These are phyloP conservation scores for Carallia pectinifolia DNA, from an alignment of 345 rosid genomes.

Conservation along the genomic window DNA sequence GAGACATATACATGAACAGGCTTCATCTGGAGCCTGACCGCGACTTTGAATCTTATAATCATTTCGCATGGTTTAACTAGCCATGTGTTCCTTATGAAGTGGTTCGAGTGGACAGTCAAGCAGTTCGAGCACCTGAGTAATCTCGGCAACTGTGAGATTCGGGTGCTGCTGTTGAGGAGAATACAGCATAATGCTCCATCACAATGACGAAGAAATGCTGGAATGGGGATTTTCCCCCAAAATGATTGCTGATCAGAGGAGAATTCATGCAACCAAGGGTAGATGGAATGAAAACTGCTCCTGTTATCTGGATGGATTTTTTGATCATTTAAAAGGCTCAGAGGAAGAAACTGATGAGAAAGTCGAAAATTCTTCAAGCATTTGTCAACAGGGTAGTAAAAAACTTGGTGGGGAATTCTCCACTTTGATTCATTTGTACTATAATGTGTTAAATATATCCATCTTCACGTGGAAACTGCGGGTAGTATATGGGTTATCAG, in stretches of 20 bases:
- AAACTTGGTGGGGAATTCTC: not conserved
- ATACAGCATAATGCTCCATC: constrained; percentile 83
- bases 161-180: constrained; percentile 85
- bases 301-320: constrained; percentile 66
- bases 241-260: constrained; percentile 89
- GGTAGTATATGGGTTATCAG: no score
- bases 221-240: constrained; percentile 80
- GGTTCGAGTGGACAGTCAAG: constrained; percentile 97
- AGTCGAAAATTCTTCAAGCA: constrained; percentile 12
- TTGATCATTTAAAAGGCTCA: constrained; percentile 44
- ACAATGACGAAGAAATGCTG: constrained; percentile 66
- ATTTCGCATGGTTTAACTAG: constrained; percentile 76
- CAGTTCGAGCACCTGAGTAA: constrained; percentile 78
- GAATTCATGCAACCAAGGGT: constrained; percentile 49
- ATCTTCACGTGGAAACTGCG: no score
- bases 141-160: constrained; percentile 65
- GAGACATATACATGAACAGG: constrained; percentile 90
- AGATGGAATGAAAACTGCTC: constrained; percentile 72
- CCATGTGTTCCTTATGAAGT: constrained; percentile 93
- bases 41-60: constrained; percentile 77
- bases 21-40: constrained; percentile 49
- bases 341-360: constrained; percentile 30
- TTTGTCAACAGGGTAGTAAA: not conserved
- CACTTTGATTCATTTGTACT: not conserved
- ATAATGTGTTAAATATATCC: no score